Evolutionary conservation across 192 early-diverging fungal genomes (phyloP), one percentile per base, ranked within the genome.

Genomic region (Endogone sp.): DNA sequence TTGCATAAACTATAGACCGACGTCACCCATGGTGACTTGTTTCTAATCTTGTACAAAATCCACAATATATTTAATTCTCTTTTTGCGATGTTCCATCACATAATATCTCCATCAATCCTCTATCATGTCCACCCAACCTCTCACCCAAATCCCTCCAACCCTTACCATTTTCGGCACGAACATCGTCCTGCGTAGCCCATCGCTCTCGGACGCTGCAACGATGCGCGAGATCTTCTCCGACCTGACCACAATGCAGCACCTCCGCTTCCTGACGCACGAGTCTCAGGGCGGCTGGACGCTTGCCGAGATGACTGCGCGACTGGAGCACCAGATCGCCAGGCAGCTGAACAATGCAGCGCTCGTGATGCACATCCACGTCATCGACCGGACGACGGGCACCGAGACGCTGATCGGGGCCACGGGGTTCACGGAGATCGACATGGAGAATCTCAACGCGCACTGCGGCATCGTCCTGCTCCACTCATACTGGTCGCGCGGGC

Each of bases 401-500:
- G 59, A 37, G 24, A 60, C 29, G 11, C 22, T 68, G 3, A 57
- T 60, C 20, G 67, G 67, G 4, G 44, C 60, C 26, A 22, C 59
- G 16, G 67, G 67, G 6, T 68, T 68, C 3, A 68, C 59, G 23
- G 59, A 32, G 3, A 31, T 68, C 30, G 29, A 68, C 30, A 28
- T 37, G 25, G 22, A 6, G 29, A 27, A 68, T 26, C 21, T 37
- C 49, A 60, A 68, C 28, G 67, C 57, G 3, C 32, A 60, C 23
- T 56, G 57, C 13, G 67, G 67, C 10, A 68, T 68, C 30, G 60
- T 68, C 25, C 44, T 68, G 57, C 58, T 60, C 20, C 57, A 68
- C 9, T 22, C 4, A 22, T 68, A 22, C 22, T 68, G 67, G 67
- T 37, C 58, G 10, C 57, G 61, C 8, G 37, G 37, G 13, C 10